Evolutionary conservation across 352 stramenopile genomes (phyloP), one percentile per base, ranked within the genome.

Genomic region (Globisporangium viniferum): DNA sequence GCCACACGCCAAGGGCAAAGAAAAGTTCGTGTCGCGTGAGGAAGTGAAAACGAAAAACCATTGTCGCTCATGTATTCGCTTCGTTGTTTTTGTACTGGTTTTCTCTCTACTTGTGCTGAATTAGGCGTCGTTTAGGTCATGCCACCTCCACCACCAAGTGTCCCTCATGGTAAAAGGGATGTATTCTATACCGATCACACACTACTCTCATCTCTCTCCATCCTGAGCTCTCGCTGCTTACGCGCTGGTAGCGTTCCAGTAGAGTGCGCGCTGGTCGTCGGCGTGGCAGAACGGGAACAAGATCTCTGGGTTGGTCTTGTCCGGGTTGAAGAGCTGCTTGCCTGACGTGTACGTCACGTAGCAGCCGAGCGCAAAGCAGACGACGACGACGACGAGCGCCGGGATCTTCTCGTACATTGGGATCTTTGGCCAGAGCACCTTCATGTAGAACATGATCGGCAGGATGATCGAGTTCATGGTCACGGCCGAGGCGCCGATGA

Each of bases 401-500:
- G 55, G 46, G 3, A 72, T 56, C 39, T 74, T 73, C 53, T 73
- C 69, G 46, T 58, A 74, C 31, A 74, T 9, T 10, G 65, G 65
- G 14, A 72, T 73, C 48, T 67, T 64, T 22, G 51, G 35, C 69
- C 69, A 74, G 15, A 74, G 59, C n/a, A 66, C 59, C 51, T 71
- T 71, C 39, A 67, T 57, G 59, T 71, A 66, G 41, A 71, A 74
- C 59, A 73, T 57, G 41, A 74, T 75, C 12, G 72, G 72, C 29
- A 77, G 46, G 24, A 76, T 70, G 41, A 77, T 77, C 36, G 70
- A 77, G 48, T 66, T 71, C 20, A 74, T 39, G 14, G 69, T 54
- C 20, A 73, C 73, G 41, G 70, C 27, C 27, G 70, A 77, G n/a
- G 72, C 69, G 33, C 72, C 72, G 22, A 76, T 64, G 57, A 77